phyloP scores from a whole-genome alignment of 345 rosid species.

The Citrus mangshanensis region DNA sequence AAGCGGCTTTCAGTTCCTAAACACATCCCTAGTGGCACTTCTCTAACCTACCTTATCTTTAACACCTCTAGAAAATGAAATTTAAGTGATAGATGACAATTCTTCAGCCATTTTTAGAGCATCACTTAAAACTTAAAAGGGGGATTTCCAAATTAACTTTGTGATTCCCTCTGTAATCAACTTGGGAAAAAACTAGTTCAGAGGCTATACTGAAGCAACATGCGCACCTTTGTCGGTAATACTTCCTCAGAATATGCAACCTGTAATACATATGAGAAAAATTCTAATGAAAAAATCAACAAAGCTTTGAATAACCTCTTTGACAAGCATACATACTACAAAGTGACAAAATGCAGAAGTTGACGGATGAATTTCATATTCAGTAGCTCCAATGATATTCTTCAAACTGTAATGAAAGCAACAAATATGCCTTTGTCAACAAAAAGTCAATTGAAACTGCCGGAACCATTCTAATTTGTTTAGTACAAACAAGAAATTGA shows the following conservation, averaged over 20 bases:
- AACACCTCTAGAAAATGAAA: too few relatives aligned
- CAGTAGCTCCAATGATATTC: not conserved
- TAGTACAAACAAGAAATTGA: not conserved
- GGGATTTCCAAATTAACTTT: too few relatives aligned
- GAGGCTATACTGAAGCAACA: not conserved
- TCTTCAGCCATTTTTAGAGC: constrained; percentile 3
- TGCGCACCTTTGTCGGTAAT: not conserved
- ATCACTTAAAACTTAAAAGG: too few relatives aligned
- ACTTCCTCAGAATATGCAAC: not conserved
- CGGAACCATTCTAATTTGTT: not conserved
- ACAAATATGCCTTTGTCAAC: not conserved
- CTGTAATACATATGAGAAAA: too few relatives aligned
- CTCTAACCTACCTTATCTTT: too few relatives aligned
- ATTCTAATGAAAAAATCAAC: too few relatives aligned
- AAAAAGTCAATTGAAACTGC: not conserved
- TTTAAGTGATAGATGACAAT: not conserved
- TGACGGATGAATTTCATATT: not conserved
- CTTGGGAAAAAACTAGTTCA: not conserved
- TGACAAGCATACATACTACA: not conserved
- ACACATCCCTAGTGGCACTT: too few relatives aligned
- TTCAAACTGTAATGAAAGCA: not conserved
- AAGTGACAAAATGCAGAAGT: not conserved
- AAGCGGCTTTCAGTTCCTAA: too few relatives aligned
- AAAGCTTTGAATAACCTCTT: not conserved
- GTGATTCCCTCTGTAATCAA: not conserved